Evolutionary conservation across 2,329 filamentous ascomycete genomes (phyloP), one percentile per base, ranked within the genome.

Genomic region (Fusarium acutatum): DNA sequence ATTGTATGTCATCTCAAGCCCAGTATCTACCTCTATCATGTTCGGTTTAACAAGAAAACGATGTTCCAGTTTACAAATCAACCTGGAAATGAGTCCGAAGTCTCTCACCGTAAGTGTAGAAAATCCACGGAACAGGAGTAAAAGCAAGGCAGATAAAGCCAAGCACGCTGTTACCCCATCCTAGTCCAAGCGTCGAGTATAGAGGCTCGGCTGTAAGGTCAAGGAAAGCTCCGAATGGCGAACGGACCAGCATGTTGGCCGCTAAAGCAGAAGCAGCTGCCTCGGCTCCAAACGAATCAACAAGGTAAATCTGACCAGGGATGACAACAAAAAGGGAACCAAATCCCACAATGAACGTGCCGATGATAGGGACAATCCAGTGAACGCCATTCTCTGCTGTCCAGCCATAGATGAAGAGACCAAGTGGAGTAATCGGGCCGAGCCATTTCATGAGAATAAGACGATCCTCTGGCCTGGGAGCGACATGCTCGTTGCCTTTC

Each of bases 321-420:
- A 76, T 54, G 4, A 89, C 20, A 85, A 40, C 83, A 84, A 67
- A 71, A 1, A 77, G 38, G 11, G 60, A 57, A 0, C 88, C 88
- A 3, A 85, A 78, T 0, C 87, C 87, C 57, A 90, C 84, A 6
- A 89, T 80, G 1, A 81, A 79, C 0, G 86, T 87, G 8, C 89
- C 89, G 30, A 90, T 84, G 50, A 90, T 88, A 1, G 89, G 88
- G 6, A 88, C 83, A 40, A 90, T 88, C 87, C 88, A 91, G 74
- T 89, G 87, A 0, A 83, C 81, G 2, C 83, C 76, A 44, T 84
- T 82, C 34, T 90, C 81, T 0, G 87, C 86, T 5, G 84, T 82
- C 89, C 89, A 91, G 43, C 89, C 89, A 76, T 91, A 91, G 77
- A 86, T 84, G 69, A 90, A 86, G 0, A 91, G 81, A 0, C 88